These are phyloP conservation scores for Mycosphaerella arachidis DNA, from an alignment of 2,329 filamentous ascomycete genomes.

Conservation along the genomic window DNA sequence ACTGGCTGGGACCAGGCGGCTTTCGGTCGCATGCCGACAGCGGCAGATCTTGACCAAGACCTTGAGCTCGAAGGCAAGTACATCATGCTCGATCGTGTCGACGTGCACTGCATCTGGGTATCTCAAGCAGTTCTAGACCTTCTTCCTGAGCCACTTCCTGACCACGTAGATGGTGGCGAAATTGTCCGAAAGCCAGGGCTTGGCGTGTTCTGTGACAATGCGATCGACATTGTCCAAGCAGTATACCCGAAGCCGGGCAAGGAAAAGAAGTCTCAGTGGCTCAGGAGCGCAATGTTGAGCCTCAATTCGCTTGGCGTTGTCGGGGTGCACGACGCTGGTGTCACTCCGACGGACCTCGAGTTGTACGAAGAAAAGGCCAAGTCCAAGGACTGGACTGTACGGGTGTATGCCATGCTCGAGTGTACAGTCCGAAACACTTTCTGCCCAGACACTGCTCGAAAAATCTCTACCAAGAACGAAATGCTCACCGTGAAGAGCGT, in stretches of 20 bases:
- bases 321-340: background rate
- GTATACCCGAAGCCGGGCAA: background rate
- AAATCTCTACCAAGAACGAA: background rate
- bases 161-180: constrained; percentile 1
- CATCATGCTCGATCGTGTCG: constrained; percentile 1
- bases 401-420: constrained; percentile 1
- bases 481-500: background rate
- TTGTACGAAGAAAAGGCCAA: background rate
- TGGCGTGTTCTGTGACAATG: constrained; percentile 2
- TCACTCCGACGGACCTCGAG: background rate
- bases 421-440: background rate
- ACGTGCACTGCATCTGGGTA: constrained; percentile 1
- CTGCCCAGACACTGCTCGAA: background rate
- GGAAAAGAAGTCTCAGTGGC: background rate
- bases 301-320: background rate
- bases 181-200: background rate
- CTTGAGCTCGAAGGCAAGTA: background rate
- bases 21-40: background rate
- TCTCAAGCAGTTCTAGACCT: background rate
- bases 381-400: background rate
- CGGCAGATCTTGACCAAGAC: background rate
- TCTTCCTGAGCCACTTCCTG: constrained; percentile 1
- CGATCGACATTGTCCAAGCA: background rate
- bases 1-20: background rate
- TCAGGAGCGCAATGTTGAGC: background rate